A percentile compares a stretch with the other conserved stretches of the same genome.
These are phyloP conservation scores for Adenanthera pavonina DNA, from an alignment of 306 rosid genomes.

Conservation along the genomic window DNA sequence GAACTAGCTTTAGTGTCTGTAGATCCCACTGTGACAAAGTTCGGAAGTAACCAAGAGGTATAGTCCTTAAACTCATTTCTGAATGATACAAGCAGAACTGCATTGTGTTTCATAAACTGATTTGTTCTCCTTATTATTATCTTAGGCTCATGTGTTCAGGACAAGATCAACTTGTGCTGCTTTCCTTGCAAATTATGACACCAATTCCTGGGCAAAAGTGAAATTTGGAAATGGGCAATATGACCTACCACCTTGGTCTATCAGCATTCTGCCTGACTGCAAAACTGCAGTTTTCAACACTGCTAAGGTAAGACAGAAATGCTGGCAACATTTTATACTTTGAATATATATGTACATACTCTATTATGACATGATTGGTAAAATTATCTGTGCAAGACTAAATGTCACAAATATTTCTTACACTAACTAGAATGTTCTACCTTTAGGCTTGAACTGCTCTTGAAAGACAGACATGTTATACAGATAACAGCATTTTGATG, in stretches of 20 bases:
- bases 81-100: slow-evolving; percentile 8
- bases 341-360: not conserved
- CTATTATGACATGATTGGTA: not conserved
- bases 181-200: slow-evolving; percentile 77
- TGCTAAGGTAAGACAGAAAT: slow-evolving; percentile 67
- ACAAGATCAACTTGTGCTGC: slow-evolving; percentile 74
- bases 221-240: slow-evolving; percentile 64
- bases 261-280: slow-evolving; percentile 90
- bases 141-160: slow-evolving; percentile 70
- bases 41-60: slow-evolving; percentile 79
- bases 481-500: slow-evolving; percentile 15
- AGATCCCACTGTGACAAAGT: slow-evolving; percentile 57
- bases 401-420: not conserved
- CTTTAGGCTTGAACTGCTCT: slow-evolving; percentile 14
- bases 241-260: slow-evolving; percentile 85
- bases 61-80: slow-evolving; percentile 30
- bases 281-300: slow-evolving; percentile 74
- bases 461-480: not conserved
- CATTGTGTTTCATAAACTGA: slow-evolving; percentile 19
- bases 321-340: not conserved
- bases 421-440: slow-evolving; percentile 1
- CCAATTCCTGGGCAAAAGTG: slow-evolving; percentile 52
- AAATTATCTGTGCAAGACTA: slow-evolving; percentile 7
- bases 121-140: slow-evolving; percentile 38
- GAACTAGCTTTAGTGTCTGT: slow-evolving; percentile 72